Evolutionary conservation across 495 filamentous ascomycete species (phyloP), one percentile per base, ranked within the genome.

Genomic region (Tricharina praecox): DNA sequence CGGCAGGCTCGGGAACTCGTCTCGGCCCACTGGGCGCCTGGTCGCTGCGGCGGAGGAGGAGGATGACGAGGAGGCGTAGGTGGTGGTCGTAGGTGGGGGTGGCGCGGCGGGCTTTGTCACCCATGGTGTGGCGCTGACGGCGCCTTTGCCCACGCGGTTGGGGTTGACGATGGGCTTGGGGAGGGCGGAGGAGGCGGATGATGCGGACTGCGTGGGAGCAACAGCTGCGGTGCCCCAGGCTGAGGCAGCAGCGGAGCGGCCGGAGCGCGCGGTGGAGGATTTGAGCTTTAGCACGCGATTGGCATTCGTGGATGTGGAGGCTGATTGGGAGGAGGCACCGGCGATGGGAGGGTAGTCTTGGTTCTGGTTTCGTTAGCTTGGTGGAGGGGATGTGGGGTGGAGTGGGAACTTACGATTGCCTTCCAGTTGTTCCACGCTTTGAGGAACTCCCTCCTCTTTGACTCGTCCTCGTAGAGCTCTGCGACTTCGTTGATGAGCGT

Each of bases 341-440:
- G 68, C 71, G 0, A 97, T 72, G 0, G 83, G 81, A 0, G 90
- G 90, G 57, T 95, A 97, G 64, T 97, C 88, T 64, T 95, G 90
- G 54, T 93, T 88, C 49, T 51, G 20, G n/a, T 48, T n/a, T n/a
- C n/a, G n/a, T n/a, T n/a, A n/a, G n/a, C 28, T 11, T 28, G 11
- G 11, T 37, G n/a, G 7, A n/a, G 21, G 41, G 5, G 3, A 41
- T 20, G 2, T 10, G 39, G 16, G 8, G 18, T 20, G 40, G 11
- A 20, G 4, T 28, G 13, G 25, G 33, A 18, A 49, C 15, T 19
- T 51, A 53, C 48, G 56, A 88, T 84, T 8, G 84, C 86, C 11
- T 81, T 83, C 83, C 90, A 92, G 64, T 94, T 82, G 50, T 81
- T 82, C 88, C 86, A 96, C 3, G 86, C 78, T 53, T 75, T 80